Base-by-base conservation (phyloP, 208 protist species). In the Wallacemonas sp. region DNA sequence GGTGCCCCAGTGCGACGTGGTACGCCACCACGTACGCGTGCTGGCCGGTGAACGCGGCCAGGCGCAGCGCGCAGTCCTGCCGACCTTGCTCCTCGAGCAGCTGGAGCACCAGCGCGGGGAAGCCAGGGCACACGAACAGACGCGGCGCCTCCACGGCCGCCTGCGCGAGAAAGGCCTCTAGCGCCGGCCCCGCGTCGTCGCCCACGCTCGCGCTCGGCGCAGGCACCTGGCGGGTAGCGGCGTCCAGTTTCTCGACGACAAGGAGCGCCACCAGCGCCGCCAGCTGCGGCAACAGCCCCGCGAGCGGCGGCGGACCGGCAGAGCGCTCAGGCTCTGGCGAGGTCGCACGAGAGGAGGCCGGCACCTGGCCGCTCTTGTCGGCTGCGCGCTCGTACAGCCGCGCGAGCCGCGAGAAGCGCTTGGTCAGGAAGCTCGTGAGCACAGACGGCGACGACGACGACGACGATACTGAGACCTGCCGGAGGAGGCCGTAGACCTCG, bases 21-120 rank as follows among this genome's bases (percentile, higher is more conserved):
- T 77, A 74, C 1, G 65, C 68, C 28, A 94, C 46, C 23, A 81
- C 62, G 68, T 86, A 85, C 41, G 91, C 86, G 36, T 88, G 79
- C 59, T 97, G 89, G 20, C 84, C 77, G 14, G 91, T 82, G 10
- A 81, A 41, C 45, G 80, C 68, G 1, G 97, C 97, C 61, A 93
- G 97, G 22, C 74, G 71, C 11, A 98, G 72, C 49, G 95, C 62
- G 31, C 86, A 82, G 25, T 91, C 82, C 12, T 83, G 65, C 5
- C 77, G 81, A 3, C 94, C 96, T 70, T 98, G 94, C 67, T 76
- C 84, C 57, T 83, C 70, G 28, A 98, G 84, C 26, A 97, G 67
- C 14, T 82, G 70, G 16, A 86, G 79, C 18, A 91, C 31, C 33
- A 86, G 59, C 14, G 78, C 64, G 63, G 67, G 76, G n/a, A 89